Evolutionary conservation across 768 basidiomycete genomes (phyloP).

Genomic region (Kwoniella mangroviensis): DNA sequence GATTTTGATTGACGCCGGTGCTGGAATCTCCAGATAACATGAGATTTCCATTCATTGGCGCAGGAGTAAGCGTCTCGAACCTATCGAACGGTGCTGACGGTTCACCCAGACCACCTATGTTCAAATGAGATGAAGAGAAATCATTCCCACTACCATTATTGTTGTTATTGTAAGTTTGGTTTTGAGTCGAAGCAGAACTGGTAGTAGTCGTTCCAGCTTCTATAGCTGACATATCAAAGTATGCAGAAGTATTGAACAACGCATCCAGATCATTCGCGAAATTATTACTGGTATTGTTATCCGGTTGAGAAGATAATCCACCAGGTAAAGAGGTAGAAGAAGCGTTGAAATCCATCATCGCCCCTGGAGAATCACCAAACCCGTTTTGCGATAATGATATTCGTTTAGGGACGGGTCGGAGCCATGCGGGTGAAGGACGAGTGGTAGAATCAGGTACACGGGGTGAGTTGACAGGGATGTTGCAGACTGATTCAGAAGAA

Average conservation of each 20-base stretch:
- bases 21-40: slow-evolving; percentile 14
- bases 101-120: slow-evolving; percentile 31
- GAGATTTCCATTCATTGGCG: slow-evolving; percentile 33
- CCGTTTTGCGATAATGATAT: slow-evolving; percentile 43
- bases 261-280: slow-evolving; percentile 49
- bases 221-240: slow-evolving; percentile 54
- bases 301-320: neutral
- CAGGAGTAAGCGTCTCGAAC: slow-evolving; percentile 42
- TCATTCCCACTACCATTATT: slow-evolving; percentile 13
- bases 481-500: slow-evolving; percentile 65
- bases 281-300: neutral
- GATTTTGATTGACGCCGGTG: neutral
- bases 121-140: neutral
- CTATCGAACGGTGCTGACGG: slow-evolving; percentile 45
- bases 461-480: slow-evolving; percentile 74
- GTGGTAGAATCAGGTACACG: slow-evolving; percentile 62
- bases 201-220: slow-evolving; percentile 30
- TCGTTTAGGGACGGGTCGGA: slow-evolving; percentile 77
- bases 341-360: slow-evolving; percentile 33
- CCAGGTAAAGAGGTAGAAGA: slow-evolving; percentile 14
- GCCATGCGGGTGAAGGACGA: slow-evolving; percentile 73
- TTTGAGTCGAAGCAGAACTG: slow-evolving; percentile 14
- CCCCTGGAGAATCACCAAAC: slow-evolving; percentile 14
- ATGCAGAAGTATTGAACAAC: slow-evolving; percentile 55
- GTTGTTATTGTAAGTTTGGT: neutral